phyloP scores from a whole-genome alignment of 805 yeast genomes.

The Tetrapisispora pingtungensis region DNA sequence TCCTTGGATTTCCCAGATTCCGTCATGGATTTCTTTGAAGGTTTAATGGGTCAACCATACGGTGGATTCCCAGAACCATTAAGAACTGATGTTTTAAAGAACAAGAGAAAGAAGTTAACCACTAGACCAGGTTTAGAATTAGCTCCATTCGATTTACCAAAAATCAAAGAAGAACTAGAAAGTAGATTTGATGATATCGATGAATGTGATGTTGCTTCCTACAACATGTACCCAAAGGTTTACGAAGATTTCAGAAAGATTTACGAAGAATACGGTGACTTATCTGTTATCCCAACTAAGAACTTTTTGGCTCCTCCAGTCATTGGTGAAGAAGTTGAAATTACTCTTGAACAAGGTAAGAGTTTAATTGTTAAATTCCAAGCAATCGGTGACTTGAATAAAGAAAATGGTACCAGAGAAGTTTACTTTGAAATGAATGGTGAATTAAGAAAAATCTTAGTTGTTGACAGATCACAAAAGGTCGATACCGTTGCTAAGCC shows the following conservation, averaged over 20 bases:
- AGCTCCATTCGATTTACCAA: constrained; percentile 70
- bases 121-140: constrained; percentile 87
- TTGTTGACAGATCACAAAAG: constrained; percentile 79
- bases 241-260: constrained; percentile 76
- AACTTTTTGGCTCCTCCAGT: constrained; percentile 81
- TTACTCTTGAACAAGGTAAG: constrained; percentile 92
- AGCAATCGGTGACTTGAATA: constrained; percentile 84
- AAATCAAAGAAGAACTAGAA: constrained; percentile 61
- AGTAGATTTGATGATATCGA: constrained; percentile 70
- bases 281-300: constrained; percentile 88
- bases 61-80: constrained; percentile 99
- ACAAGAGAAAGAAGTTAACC: constrained; percentile 84
- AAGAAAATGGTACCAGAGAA: constrained; percentile 83
- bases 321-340: constrained; percentile 78
- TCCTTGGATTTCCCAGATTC: constrained; percentile 98
- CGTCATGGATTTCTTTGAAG: constrained; percentile 96
- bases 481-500: constrained; percentile 79
- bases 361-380: constrained; percentile 79
- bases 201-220: constrained; percentile 88
- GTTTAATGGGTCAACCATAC: constrained; percentile 97
- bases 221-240: constrained; percentile 97
- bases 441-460: constrained; percentile 91
- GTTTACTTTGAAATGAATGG: constrained; percentile 97
- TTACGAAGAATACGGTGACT: constrained; percentile 75
- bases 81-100: constrained; percentile 80